phyloP scores from a whole-genome alignment of 805 yeast genomes.

The Starmerella stigmatis region DNA sequence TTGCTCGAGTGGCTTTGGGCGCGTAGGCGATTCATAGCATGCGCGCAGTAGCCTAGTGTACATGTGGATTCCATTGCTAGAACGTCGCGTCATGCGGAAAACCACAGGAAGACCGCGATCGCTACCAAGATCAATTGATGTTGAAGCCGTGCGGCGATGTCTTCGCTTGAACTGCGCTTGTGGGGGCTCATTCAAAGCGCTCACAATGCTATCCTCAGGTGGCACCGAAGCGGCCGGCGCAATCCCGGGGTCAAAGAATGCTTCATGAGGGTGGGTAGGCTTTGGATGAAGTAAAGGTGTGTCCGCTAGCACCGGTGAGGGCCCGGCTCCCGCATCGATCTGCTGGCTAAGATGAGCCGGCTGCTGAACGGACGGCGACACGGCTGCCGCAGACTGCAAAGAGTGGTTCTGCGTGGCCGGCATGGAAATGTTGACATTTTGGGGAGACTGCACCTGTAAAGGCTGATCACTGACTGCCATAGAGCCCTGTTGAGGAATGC shows the following conservation, averaged over 20 bases:
- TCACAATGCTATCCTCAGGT: conserved; percentile 10
- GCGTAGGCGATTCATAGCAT: conserved; percentile 30
- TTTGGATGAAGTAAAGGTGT: conserved; percentile 19
- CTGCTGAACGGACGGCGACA: not conserved
- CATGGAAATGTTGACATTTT: not conserved
- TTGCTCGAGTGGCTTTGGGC: conserved; percentile 24
- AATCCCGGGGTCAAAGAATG: conserved; percentile 10
- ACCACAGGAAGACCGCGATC: conserved; percentile 27
- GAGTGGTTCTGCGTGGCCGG: not conserved
- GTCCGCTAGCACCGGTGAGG: too few relatives aligned
- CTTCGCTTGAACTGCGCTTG: conserved; percentile 10
- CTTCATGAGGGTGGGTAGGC: conserved; percentile 15
- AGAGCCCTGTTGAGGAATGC: not conserved
- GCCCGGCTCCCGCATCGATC: too few relatives aligned
- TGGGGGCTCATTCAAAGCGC: conserved; percentile 5
- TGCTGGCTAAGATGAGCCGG: too few relatives aligned
- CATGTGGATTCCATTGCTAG: conserved; percentile 17
- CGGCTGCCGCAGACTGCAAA: not conserved
- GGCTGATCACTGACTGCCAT: not conserved
- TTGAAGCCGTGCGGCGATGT: conserved; percentile 24
- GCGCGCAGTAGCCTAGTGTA: conserved; percentile 30
- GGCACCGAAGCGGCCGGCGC: conserved; percentile 20
- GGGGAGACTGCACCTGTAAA: not conserved
- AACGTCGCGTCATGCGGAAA: conserved; percentile 20
- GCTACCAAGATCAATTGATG: conserved; percentile 22